Percentiles rank a stretch among this genome's conserved stretches.
Conservation (phyloP, 345 rosid genomes). For the Aegle marmelos region DNA sequence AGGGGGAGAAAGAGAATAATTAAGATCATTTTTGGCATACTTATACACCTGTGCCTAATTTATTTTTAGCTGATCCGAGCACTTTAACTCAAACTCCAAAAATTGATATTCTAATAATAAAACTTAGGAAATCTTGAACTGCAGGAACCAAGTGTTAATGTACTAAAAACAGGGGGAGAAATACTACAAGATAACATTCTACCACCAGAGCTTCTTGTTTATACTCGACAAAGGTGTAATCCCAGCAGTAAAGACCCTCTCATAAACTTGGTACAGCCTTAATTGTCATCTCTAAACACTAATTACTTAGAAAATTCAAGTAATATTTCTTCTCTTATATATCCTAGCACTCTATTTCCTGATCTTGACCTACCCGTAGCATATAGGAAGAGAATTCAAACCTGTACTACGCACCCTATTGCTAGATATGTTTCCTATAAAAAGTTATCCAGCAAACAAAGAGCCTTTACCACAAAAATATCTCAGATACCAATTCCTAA, state of each 20-base stretch:
- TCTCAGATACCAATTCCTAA: too few species aligned
- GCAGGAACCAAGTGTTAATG: neutral
- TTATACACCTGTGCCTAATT: neutral
- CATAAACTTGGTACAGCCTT: neutral
- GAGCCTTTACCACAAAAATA: neutral
- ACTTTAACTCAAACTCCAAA: neutral
- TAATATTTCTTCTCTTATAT: neutral
- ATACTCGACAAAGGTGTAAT: neutral
- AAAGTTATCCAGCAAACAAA: neutral
- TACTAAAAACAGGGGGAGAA: neutral
- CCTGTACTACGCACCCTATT: too few species aligned
- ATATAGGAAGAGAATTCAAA: too few species aligned
- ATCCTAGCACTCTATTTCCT: neutral
- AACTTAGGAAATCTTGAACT: neutral
- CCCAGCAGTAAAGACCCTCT: neutral
- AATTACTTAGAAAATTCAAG: neutral
- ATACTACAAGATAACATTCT: neutral
- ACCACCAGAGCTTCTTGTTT: neutral
- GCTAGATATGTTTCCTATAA: neutral
- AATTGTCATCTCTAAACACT: neutral
- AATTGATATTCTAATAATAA: neutral
- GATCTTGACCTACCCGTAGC: neutral
- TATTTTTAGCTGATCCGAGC: neutral
- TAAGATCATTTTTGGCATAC: neutral
- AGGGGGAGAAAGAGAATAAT: neutral